A percentile compares a stretch with the other conserved stretches of the same genome.
phyloP scores from a whole-genome alignment of 106 monocot species.

The Vanilla planifolia region DNA sequence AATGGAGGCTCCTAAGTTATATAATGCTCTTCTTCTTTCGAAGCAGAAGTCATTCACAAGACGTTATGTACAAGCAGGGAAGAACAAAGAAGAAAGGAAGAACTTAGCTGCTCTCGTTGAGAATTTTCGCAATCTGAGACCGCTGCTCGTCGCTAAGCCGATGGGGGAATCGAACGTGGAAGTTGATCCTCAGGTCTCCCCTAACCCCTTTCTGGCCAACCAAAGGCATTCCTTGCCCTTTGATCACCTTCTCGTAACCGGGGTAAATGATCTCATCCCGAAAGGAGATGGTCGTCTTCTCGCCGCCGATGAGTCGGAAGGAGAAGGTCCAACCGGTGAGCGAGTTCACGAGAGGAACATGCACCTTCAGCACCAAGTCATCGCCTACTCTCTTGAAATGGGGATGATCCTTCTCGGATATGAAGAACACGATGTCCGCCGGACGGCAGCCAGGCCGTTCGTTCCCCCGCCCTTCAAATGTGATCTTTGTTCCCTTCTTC shows the following conservation, averaged over 20 bases:
- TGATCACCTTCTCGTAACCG: conserved; percentile 42
- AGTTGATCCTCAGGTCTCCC: conserved; percentile 46
- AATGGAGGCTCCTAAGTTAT: too few species aligned
- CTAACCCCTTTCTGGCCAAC: conserved; percentile 23
- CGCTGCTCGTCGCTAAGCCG: conserved; percentile 25
- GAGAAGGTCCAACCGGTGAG: conserved; percentile 45
- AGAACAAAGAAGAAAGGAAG: too few species aligned
- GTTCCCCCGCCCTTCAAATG: conserved; percentile 42
- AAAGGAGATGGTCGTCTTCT: conserved; percentile 37
- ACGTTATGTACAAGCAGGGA: too few species aligned
- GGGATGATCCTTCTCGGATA: conserved; percentile 48
- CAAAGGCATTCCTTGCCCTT: conserved; percentile 41
- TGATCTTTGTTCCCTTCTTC: conserved; percentile 57
- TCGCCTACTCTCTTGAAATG: conserved; percentile 31
- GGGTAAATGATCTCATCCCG: conserved; percentile 38
- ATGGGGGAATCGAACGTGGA: conserved; percentile 33
- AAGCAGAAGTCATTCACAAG: too few species aligned
- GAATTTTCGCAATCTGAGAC: conserved; percentile 11
- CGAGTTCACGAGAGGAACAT: conserved; percentile 40
- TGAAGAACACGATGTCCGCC: conserved; percentile 28
- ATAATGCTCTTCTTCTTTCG: too few species aligned
- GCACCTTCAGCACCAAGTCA: conserved; percentile 42
- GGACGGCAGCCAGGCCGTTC: conserved; percentile 33
- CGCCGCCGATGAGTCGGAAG: conserved; percentile 30
- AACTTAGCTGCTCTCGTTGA: conserved; percentile 9